Evolutionary conservation across 2,329 filamentous ascomycete genomes (phyloP).

Genomic region (Nemania sp.): DNA sequence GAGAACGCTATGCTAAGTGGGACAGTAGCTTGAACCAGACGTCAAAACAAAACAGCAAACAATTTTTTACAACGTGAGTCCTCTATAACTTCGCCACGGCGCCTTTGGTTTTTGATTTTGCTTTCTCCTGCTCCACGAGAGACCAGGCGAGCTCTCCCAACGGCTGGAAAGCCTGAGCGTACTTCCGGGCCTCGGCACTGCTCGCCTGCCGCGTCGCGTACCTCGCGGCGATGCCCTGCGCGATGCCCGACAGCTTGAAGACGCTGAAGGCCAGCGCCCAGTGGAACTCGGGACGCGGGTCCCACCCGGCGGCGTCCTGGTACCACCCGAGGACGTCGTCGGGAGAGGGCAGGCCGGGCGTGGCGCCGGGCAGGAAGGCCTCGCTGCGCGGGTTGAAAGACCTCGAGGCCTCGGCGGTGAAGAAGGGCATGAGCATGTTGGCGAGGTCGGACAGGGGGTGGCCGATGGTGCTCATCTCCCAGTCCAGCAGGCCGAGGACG

Average conservation of each 20-base stretch:
- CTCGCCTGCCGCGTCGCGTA: slow-evolving; percentile 86
- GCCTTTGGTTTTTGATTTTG: slow-evolving; percentile 43
- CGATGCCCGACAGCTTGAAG: slow-evolving; percentile 64
- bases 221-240: slow-evolving; percentile 89
- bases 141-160: slow-evolving; percentile 81
- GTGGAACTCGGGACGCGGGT: slow-evolving; percentile 57
- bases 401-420: slow-evolving; percentile 28
- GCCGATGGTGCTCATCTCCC: slow-evolving; percentile 98
- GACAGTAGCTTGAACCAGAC: neutral
- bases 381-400: slow-evolving; percentile 15
- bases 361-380: slow-evolving; percentile 32
- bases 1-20: no score
- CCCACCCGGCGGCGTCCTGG: slow-evolving; percentile 63
- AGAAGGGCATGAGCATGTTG: slow-evolving; percentile 60
- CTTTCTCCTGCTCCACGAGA: slow-evolving; percentile 69
- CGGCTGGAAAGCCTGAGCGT: slow-evolving; percentile 69
- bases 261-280: slow-evolving; percentile 66
- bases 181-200: slow-evolving; percentile 75
- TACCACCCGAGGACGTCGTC: slow-evolving; percentile 69
- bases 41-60: no score
- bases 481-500: slow-evolving; percentile 93
- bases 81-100: slow-evolving; percentile 20
- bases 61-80: neutral
- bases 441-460: slow-evolving; percentile 89
- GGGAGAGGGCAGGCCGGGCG: slow-evolving; percentile 54